phyloP scores from a whole-genome alignment of 1,284 basidiomycete genomes.

The Malassezia nana region DNA sequence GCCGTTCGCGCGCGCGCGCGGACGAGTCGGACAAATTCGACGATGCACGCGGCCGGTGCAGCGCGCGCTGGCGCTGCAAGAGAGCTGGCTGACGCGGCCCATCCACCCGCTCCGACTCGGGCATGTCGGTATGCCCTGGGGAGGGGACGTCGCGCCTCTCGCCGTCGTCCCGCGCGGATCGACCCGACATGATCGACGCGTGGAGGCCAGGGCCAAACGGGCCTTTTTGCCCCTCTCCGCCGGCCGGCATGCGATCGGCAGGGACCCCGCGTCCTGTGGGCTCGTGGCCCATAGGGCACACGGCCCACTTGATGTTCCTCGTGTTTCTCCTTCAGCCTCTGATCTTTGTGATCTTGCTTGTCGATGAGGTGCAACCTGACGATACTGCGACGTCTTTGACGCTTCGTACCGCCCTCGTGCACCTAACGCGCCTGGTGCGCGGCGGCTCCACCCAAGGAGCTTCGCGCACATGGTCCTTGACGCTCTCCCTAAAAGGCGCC shows the following conservation, averaged over 20 bases:
- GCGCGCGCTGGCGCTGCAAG: slow-evolving; percentile 8
- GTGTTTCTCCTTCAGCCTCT: slow-evolving; percentile 11
- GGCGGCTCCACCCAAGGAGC: neutral
- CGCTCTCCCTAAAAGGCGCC: slow-evolving; percentile 3
- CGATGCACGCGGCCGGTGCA: slow-evolving; percentile 8
- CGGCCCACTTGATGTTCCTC: neutral
- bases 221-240: neutral
- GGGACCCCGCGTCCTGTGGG: neutral
- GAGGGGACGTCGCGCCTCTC: too few species aligned
- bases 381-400: neutral
- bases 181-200: neutral
- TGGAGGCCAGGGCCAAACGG: neutral
- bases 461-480: slow-evolving; percentile 2
- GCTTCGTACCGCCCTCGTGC: neutral
- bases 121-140: too few species aligned
- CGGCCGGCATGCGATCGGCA: neutral
- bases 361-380: slow-evolving; percentile 10
- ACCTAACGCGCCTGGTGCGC: slow-evolving; percentile 6
- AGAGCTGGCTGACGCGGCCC: neutral
- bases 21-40: slow-evolving; percentile 9
- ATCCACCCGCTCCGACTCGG: neutral
- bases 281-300: slow-evolving; percentile 7
- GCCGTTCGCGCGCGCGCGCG: neutral
- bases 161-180: neutral
- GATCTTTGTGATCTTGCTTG: slow-evolving; percentile 2